Evolutionary conservation across 345 rosid species (phyloP).

Genomic region (Rhizophora apiculata): DNA sequence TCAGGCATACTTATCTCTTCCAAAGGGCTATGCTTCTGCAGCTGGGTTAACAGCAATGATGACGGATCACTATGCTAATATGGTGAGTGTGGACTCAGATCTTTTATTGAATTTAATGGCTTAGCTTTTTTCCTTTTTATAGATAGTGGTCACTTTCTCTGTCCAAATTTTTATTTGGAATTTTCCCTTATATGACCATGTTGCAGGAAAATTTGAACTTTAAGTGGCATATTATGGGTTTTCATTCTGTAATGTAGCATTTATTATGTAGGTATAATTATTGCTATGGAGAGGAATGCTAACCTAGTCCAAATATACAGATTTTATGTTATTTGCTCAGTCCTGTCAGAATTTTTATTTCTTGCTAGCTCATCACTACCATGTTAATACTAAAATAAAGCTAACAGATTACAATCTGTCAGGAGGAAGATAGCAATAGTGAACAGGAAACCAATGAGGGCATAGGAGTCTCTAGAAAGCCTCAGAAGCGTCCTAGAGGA

Average conservation of each 20-base stretch:
- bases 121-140: too few relatives aligned
- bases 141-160: neutral
- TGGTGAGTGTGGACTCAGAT: conserved; percentile 35
- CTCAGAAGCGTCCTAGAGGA: conserved; percentile 50
- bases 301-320: neutral
- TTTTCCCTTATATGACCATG: neutral
- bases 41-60: conserved; percentile 84
- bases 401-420: conserved; percentile 27
- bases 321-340: too few relatives aligned
- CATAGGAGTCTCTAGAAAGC: conserved; percentile 37
- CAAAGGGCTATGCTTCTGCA: conserved; percentile 78
- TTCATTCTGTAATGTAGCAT: too few relatives aligned
- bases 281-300: neutral
- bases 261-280: neutral
- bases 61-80: conserved; percentile 74
- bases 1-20: conserved; percentile 90
- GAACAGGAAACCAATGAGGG: conserved; percentile 63
- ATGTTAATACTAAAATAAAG: neutral
- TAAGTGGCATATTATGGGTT: too few relatives aligned
- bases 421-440: conserved; percentile 79
- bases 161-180: neutral
- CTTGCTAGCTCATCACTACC: too few relatives aligned
- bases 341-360: too few relatives aligned
- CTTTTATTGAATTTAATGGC: neutral
- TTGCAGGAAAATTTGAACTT: too few relatives aligned